Base-by-base conservation (phyloP, 2,329 filamentous ascomycete species). In the Colletotrichum lini region DNA sequence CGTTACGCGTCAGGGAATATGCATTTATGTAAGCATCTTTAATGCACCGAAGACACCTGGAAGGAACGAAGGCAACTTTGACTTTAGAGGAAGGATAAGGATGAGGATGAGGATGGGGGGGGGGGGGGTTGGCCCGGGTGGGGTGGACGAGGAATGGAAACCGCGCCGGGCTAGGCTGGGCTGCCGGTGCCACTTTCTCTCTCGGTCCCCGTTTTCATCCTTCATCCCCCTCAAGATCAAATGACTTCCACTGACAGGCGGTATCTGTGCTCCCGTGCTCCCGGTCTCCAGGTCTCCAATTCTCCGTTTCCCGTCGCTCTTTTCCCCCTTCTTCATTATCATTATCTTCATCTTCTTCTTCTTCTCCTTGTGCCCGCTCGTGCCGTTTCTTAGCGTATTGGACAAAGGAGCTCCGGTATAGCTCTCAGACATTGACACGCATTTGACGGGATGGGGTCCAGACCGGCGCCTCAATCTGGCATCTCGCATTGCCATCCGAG, bases 1-100 rank as follows among this genome's bases (percentile, higher is more conserved):
- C 12, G 62, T 70, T 53, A 54, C 53, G 35, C 23, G 53, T 40
- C 16, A 40, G 21, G 49, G 15, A 21, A 23, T 42, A 65, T 54
- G 61, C 47, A 49, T 16, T 66, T 66, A 70, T 38, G 54, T 70
- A 67, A 66, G 62, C 67, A 15, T 12, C 10, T 30, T 59, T 35
- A 40, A 60, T 65, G 47, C 60, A 68, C 21, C n/a, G 23, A 21
- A 57, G 15, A 16, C 26, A 61, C 23, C 54, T 45, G 49, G 16
- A 40, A 62, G 49, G 47, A 30, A 40, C 21, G 21, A 35, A 54
- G 26, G 9, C 13, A 38, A 26, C 8, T 38, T 38, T 23, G 18
- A 15, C 30, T 7, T 53, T 53, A 4, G 2, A 23, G 49, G 50
- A 4, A 57, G n/a, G 18, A 38, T 13, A 12, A 60, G 44, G 44